Evolutionary conservation across 2,329 filamentous ascomycete species (phyloP).

Genomic region (Diaporthe citriasiana): DNA sequence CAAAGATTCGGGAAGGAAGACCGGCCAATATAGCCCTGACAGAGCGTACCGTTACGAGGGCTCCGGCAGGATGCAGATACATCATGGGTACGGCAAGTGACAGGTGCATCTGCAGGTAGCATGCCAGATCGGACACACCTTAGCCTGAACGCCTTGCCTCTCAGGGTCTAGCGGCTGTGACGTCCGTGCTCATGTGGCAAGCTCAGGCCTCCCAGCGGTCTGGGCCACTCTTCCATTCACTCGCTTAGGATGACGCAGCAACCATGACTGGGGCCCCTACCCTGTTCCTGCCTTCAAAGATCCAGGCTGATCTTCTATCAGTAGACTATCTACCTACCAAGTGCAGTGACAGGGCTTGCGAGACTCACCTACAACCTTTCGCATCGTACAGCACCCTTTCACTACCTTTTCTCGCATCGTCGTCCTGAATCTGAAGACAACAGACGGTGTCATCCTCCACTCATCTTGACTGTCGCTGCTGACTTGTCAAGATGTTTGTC

Average conservation of each 20-base stretch:
- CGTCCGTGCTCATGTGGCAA: conserved; percentile 43
- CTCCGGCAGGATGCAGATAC: too few relatives aligned
- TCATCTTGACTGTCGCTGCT: conserved; percentile 34
- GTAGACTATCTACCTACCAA: not conserved
- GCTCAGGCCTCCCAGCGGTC: conserved; percentile 30
- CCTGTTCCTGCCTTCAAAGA: conserved; percentile 21
- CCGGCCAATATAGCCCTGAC: too few relatives aligned
- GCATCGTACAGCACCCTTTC: not conserved
- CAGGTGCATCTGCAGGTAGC: conserved; percentile 29
- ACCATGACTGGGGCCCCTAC: not conserved
- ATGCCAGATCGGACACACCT: not conserved
- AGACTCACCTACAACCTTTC: not conserved
- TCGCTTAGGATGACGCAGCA: conserved; percentile 36
- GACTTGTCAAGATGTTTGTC: conserved; percentile 55
- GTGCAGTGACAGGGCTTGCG: conserved; percentile 4
- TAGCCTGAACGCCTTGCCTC: not conserved
- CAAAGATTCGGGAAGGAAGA: not conserved
- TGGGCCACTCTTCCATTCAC: not conserved
- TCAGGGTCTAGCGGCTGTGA: not conserved
- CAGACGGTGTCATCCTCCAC: not conserved
- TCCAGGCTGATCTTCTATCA: conserved; percentile 29
- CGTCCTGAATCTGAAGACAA: not conserved
- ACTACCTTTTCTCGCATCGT: not conserved
- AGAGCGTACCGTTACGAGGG: too few relatives aligned
- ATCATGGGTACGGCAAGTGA: not conserved